Evolutionary conservation across 2,329 filamentous ascomycete genomes (phyloP).

Genomic region (Dryadomyces quercivorus): DNA sequence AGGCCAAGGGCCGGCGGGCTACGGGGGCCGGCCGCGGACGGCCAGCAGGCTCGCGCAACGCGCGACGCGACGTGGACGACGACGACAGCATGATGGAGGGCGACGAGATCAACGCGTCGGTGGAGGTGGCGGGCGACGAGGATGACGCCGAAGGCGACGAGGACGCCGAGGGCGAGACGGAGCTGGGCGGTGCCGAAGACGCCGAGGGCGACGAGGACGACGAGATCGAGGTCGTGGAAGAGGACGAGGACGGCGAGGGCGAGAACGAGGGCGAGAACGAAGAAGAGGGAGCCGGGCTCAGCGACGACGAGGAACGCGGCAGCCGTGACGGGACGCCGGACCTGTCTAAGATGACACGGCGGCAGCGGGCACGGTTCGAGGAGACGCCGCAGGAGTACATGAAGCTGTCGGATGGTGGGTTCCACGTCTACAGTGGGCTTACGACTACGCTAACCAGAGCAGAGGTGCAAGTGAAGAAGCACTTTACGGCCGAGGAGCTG

Average conservation of each 20-base stretch:
- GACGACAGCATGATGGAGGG: constrained; percentile 40
- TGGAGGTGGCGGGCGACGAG: constrained; percentile 21
- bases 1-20: not conserved
- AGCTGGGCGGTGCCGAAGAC: constrained; percentile 22
- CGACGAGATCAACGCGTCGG: constrained; percentile 33
- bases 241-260: constrained; percentile 27
- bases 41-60: constrained; percentile 13
- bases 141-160: constrained; percentile 31
- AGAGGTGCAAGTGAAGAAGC: constrained; percentile 54
- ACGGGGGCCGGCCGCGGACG: not conserved
- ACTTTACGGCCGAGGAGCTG: constrained; percentile 48
- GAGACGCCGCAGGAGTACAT: constrained; percentile 39
- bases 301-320: constrained; percentile 20
- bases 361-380: constrained; percentile 47
- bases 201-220: constrained; percentile 28
- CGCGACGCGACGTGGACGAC: constrained; percentile 24
- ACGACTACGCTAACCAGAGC: not conserved
- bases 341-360: constrained; percentile 47
- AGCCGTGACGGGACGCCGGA: constrained; percentile 40
- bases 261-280: constrained; percentile 27
- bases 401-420: constrained; percentile 48
- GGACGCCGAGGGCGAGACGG: constrained; percentile 25
- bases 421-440: not conserved
- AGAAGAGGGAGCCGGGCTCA: constrained; percentile 24
- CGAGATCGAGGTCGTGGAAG: constrained; percentile 24